A percentile compares a stretch with the other conserved stretches of the same genome.
phyloP scores from a whole-genome alignment of 2,329 filamentous ascomycete genomes.

The Exophiala sideris region DNA sequence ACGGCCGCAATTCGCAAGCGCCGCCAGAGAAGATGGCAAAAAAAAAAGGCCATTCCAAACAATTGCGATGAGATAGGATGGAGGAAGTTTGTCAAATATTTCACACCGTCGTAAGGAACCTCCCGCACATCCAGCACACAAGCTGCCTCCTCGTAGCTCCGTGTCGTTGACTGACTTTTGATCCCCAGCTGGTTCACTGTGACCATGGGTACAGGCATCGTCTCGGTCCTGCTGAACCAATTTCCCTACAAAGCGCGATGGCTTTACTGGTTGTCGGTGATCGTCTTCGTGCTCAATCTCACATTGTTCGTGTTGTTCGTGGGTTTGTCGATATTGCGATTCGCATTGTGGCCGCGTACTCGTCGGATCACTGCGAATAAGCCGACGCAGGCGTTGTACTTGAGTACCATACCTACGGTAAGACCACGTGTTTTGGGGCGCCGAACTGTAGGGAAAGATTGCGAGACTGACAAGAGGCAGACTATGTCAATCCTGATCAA shows the following conservation, averaged over 20 bases:
- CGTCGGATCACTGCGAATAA: slow-evolving; percentile 64
- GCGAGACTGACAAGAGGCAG: not conserved
- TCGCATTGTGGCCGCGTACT: slow-evolving; percentile 53
- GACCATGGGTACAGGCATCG: slow-evolving; percentile 66
- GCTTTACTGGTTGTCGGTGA: slow-evolving; percentile 57
- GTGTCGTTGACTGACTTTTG: not conserved
- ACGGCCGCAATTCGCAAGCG: not conserved
- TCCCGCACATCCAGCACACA: not conserved
- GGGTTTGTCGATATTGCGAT: slow-evolving; percentile 30
- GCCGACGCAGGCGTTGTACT: slow-evolving; percentile 63
- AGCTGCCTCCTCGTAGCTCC: too few relatives aligned
- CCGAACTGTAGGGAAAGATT: too few relatives aligned
- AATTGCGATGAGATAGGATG: slow-evolving; percentile 7
- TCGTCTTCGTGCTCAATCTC: slow-evolving; percentile 61
- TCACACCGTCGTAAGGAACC: slow-evolving; percentile 14
- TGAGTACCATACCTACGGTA: slow-evolving; percentile 65
- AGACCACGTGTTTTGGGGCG: not conserved
- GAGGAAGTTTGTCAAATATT: slow-evolving; percentile 19
- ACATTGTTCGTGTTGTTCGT: slow-evolving; percentile 47
- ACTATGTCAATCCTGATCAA: slow-evolving; percentile 63
- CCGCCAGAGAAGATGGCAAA: not conserved
- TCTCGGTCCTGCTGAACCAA: slow-evolving; percentile 59
- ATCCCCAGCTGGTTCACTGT: slow-evolving; percentile 49
- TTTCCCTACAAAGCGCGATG: slow-evolving; percentile 59
- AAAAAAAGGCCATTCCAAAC: not conserved